phyloP scores from a whole-genome alignment of 352 stramenopile genomes.

The Elongisporangium anandrum region DNA sequence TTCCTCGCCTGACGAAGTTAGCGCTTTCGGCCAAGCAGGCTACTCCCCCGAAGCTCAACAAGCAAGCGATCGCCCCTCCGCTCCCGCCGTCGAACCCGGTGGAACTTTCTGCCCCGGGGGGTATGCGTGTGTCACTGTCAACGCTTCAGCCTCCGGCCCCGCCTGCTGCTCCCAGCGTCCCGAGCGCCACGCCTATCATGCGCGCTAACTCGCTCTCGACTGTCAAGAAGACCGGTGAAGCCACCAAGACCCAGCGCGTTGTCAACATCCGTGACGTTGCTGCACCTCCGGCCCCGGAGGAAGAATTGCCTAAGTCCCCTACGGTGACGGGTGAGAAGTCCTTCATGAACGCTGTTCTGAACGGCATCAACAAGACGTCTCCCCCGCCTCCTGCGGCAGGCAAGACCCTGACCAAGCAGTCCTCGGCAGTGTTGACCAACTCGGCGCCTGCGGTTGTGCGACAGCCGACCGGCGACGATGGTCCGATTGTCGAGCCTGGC shows the following conservation, averaged over 20 bases:
- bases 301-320: constrained; percentile 27
- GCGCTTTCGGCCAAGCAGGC: constrained; percentile 66
- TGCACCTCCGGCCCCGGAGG: constrained; percentile 12
- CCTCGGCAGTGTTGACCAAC: constrained; percentile 9
- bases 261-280: constrained; percentile 73
- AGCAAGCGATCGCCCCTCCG: constrained; percentile 22
- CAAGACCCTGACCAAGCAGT: constrained; percentile 15
- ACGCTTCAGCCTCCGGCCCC: constrained; percentile 39
- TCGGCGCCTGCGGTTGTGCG: constrained; percentile 30
- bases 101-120: constrained; percentile 34
- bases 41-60: constrained; percentile 31
- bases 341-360: constrained; percentile 51
- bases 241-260: constrained; percentile 61
- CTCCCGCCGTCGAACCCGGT: constrained; percentile 23
- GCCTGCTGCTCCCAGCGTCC: constrained; percentile 12
- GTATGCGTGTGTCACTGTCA: constrained; percentile 49
- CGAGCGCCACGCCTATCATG: constrained; percentile 42
- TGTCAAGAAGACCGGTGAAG: constrained; percentile 46
- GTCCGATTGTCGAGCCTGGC: constrained; percentile 54
- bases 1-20: constrained; percentile 79
- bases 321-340: constrained; percentile 30
- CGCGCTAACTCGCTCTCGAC: constrained; percentile 52
- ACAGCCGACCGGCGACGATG: constrained; percentile 78
- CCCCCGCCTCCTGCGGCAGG: neutral
- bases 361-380: constrained; percentile 12